These are phyloP conservation scores for Zopfochytrium polystomum DNA, from an alignment of 371 early-diverging fungal genomes.

Conservation along the genomic window DNA sequence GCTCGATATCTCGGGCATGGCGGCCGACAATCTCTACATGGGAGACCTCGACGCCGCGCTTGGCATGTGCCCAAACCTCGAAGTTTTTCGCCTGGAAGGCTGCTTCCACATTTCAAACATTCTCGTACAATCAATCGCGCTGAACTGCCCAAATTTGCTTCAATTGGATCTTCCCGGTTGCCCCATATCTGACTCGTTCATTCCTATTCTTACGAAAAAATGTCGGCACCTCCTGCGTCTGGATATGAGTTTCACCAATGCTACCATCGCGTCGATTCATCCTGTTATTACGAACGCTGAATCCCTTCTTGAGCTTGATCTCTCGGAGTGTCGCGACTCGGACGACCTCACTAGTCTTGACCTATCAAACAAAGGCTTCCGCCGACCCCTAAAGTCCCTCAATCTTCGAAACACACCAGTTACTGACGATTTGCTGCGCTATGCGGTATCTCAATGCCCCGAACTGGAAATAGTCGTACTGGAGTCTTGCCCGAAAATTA, in stretches of 20 bases:
- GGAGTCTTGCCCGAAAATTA: slow-evolving; percentile 43
- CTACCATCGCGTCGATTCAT: slow-evolving; percentile 39
- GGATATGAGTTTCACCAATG: slow-evolving; percentile 47
- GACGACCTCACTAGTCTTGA: no score
- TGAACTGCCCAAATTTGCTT: slow-evolving; percentile 37
- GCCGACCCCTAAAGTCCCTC: slow-evolving; percentile 39
- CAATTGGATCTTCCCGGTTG: slow-evolving; percentile 51
- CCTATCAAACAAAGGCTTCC: slow-evolving; percentile 23
- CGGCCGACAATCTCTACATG: slow-evolving; percentile 49
- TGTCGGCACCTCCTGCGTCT: slow-evolving; percentile 37
- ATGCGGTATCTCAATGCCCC: slow-evolving; percentile 39
- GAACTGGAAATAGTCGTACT: slow-evolving; percentile 40
- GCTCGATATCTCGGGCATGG: slow-evolving; percentile 40
- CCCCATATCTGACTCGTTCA: slow-evolving; percentile 47
- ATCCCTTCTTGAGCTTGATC: slow-evolving; percentile 40
- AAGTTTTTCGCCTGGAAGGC: slow-evolving; percentile 41
- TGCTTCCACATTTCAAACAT: slow-evolving; percentile 51
- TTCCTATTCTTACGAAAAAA: slow-evolving; percentile 39
- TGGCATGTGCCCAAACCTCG: slow-evolving; percentile 29
- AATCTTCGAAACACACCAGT: slow-evolving; percentile 48
- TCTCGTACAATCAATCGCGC: slow-evolving; percentile 40
- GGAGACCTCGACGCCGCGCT: slow-evolving; percentile 48
- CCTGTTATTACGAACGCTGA: slow-evolving; percentile 35
- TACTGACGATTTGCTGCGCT: slow-evolving; percentile 41
- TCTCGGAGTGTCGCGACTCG: slow-evolving; percentile 41